These are phyloP conservation scores for Heliocybe sulcata DNA, from an alignment of 1,284 basidiomycete genomes.

Conservation along the genomic window DNA sequence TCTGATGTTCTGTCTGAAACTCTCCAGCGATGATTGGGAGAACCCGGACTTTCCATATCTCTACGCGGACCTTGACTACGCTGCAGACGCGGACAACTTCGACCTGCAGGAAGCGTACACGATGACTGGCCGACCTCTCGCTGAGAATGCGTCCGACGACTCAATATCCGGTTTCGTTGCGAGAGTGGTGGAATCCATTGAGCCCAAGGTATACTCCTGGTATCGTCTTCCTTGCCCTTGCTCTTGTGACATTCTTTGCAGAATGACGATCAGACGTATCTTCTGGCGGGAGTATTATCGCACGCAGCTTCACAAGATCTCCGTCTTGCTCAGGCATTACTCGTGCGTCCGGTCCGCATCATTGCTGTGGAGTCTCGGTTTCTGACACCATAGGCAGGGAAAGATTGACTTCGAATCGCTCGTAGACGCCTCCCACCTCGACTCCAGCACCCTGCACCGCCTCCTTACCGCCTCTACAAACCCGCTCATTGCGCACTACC, in stretches of 20 bases:
- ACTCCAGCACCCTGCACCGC: conserved; percentile 45
- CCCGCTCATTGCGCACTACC: conserved; percentile 46
- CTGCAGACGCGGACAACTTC: conserved; percentile 35
- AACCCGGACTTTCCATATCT: conserved; percentile 63
- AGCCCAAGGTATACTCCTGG: conserved; percentile 37
- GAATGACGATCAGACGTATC: conserved; percentile 47
- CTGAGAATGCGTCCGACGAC: conserved; percentile 42
- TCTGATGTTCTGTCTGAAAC: conserved; percentile 71
- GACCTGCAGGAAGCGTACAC: conserved; percentile 47
- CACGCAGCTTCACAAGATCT: conserved; percentile 59
- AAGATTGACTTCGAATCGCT: conserved; percentile 43
- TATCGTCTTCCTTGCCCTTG: conserved; percentile 9
- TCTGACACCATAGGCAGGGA: conserved; percentile 29
- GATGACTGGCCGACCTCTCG: conserved; percentile 44
- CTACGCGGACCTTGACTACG: conserved; percentile 40
- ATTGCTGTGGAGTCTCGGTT: neutral
- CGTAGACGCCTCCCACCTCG: conserved; percentile 45
- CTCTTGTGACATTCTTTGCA: conserved; percentile 18
- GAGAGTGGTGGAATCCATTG: conserved; percentile 42
- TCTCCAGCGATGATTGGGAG: conserved; percentile 70
- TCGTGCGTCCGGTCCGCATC: conserved; percentile 26
- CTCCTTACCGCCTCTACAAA: conserved; percentile 58
- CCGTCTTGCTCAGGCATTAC: conserved; percentile 28
- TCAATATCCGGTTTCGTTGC: conserved; percentile 43
- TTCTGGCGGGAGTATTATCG: conserved; percentile 50